These are phyloP conservation scores for Exserohilum rostratum DNA, from an alignment of 2,329 filamentous ascomycete genomes.

Conservation along the genomic window DNA sequence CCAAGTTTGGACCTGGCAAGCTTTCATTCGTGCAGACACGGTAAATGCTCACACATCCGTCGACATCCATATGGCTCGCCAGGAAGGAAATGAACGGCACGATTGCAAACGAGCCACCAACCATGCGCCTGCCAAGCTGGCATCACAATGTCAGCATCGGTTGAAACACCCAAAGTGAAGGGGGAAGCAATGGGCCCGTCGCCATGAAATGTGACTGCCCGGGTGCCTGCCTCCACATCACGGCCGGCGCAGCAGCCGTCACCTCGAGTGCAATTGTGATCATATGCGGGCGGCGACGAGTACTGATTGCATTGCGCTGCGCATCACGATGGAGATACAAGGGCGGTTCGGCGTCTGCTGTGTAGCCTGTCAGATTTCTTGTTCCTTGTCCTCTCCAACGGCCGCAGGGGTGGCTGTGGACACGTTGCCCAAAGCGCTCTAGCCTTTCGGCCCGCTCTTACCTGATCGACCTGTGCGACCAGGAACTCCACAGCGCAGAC, in stretches of 20 bases:
- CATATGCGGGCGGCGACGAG: slow-evolving; percentile 23
- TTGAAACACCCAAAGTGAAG: slow-evolving; percentile 2
- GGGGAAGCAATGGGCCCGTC: slow-evolving; percentile 10
- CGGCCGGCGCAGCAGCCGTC: slow-evolving; percentile 13
- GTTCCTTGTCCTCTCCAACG: slow-evolving; percentile 34
- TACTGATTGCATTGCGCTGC: slow-evolving; percentile 14
- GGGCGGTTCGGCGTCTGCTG: slow-evolving; percentile 27
- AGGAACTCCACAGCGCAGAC: slow-evolving; percentile 19
- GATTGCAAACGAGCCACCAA: slow-evolving; percentile 6
- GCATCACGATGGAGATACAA: slow-evolving; percentile 27
- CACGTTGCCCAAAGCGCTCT: slow-evolving; percentile 22
- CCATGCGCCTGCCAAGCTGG: slow-evolving; percentile 2
- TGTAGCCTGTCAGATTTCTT: slow-evolving; percentile 38
- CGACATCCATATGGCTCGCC: slow-evolving; percentile 1
- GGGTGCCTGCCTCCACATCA: slow-evolving; percentile 14
- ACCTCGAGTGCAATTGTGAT: slow-evolving; percentile 17
- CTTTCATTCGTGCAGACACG: slow-evolving; percentile 16
- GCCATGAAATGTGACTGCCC: slow-evolving; percentile 12
- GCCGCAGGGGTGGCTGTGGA: slow-evolving; percentile 29
- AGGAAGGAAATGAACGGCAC: slow-evolving; percentile 4
- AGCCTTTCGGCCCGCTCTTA: slow-evolving; percentile 37
- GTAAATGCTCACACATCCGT: slow-evolving; percentile 7
- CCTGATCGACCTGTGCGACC: slow-evolving; percentile 32
- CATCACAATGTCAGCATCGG: slow-evolving; percentile 5
- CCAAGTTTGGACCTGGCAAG: slow-evolving; percentile 13